Conservation (phyloP, 257 asterid genomes). For the Plectranthus barbatus region DNA sequence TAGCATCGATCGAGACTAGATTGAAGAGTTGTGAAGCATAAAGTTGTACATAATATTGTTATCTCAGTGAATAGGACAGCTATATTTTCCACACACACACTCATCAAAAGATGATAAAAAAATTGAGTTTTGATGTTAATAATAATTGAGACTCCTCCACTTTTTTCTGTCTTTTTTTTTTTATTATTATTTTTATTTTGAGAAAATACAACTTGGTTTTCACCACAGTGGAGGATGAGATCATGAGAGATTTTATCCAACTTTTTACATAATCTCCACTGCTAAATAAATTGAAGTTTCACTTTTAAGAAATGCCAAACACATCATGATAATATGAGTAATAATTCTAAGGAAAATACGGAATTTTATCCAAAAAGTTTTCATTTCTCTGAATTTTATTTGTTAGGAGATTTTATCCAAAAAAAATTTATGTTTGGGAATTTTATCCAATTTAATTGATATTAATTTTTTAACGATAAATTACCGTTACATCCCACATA, state of each 20-base stretch:
- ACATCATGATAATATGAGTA: no score
- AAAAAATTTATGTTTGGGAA: no score
- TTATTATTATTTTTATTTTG: neutral
- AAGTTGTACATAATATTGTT: neutral
- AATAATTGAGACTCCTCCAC: slow-evolving; percentile 13
- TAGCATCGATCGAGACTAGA: no score
- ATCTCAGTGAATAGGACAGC: neutral
- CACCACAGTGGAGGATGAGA: neutral
- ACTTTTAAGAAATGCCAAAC: no score
- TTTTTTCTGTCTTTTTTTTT: neutral
- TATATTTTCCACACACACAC: slow-evolving; percentile 2
- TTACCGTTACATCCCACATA: no score
- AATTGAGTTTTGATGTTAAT: slow-evolving; percentile 5
- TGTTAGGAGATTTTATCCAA: no score
- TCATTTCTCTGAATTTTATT: no score
- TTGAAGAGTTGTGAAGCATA: neutral
- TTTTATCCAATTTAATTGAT: no score
- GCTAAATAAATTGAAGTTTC: neutral
- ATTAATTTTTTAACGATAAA: no score
- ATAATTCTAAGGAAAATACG: no score
- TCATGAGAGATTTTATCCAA: neutral
- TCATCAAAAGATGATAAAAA: slow-evolving; percentile 10
- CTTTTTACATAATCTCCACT: neutral
- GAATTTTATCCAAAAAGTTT: no score
- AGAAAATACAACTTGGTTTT: no score